Conservation (phyloP, 2,329 filamentous ascomycete genomes). For the Coleophoma eucalyptorum region DNA sequence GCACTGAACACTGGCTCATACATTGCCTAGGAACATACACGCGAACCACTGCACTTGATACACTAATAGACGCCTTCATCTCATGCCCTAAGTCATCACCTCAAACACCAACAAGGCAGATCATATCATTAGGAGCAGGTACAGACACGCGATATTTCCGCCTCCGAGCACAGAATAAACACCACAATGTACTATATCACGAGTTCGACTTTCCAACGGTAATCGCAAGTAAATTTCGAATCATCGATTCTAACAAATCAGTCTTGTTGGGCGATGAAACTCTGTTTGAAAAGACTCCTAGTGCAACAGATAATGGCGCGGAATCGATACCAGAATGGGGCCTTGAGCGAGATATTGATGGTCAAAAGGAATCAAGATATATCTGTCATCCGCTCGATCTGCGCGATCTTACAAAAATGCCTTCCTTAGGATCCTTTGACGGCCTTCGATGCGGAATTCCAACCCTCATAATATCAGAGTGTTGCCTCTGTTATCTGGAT, state of each 20-base stretch:
- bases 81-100: conserved; percentile 10
- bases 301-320: conserved; percentile 37
- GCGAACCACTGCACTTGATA: conserved; percentile 79
- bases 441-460: conserved; percentile 57
- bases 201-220: conserved; percentile 86
- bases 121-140: conserved; percentile 88
- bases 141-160: conserved; percentile 89
- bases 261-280: conserved; percentile 7
- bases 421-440: conserved; percentile 23
- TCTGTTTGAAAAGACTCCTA: conserved; percentile 43
- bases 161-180: conserved; percentile 36
- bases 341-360: conserved; percentile 8
- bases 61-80: conserved; percentile 71
- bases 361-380: conserved; percentile 29
- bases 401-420: conserved; percentile 17
- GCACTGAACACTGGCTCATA: background rate
- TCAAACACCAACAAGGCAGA: conserved; percentile 52
- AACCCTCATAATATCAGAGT: conserved; percentile 88
- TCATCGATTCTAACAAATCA: conserved; percentile 9
- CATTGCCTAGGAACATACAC: conserved; percentile 75
- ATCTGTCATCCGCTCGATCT: conserved; percentile 42
- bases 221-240: conserved; percentile 47
- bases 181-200: conserved; percentile 65
- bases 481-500: conserved; percentile 87
- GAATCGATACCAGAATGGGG: conserved; percentile 21